A percentile compares a stretch with the other conserved stretches of the same genome.
Evolutionary conservation across 805 yeast species (phyloP).

Genomic region (Vanderwaltozyma polyspora): DNA sequence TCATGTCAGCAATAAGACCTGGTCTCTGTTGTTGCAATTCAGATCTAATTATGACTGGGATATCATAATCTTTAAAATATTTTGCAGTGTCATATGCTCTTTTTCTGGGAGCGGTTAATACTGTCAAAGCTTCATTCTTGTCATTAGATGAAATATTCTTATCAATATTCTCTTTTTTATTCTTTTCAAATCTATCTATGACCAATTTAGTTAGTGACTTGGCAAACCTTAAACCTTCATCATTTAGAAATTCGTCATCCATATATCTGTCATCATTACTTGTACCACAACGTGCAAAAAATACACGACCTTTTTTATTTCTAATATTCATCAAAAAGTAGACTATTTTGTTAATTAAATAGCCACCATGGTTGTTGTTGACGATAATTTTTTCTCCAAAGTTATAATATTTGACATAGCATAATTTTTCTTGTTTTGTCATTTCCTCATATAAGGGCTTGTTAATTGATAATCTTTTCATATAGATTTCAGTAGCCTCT

Average conservation of each 20-base stretch:
- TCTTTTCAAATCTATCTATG: slow-evolving; percentile 22
- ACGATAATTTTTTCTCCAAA: slow-evolving; percentile 79
- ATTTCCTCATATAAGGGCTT: slow-evolving; percentile 65
- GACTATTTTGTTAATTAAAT: slow-evolving; percentile 80
- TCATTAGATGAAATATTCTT: background rate
- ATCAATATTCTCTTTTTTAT: background rate
- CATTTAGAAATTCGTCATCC: slow-evolving; percentile 73
- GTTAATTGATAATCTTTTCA: slow-evolving; percentile 56
- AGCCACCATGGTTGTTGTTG: slow-evolving; percentile 75
- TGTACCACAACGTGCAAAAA: slow-evolving; percentile 73
- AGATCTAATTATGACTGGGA: slow-evolving; percentile 61
- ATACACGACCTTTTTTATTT: slow-evolving; percentile 80
- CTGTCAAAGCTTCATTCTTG: slow-evolving; percentile 25
- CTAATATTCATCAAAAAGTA: slow-evolving; percentile 86
- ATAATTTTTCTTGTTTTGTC: slow-evolving; percentile 43
- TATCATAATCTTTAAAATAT: slow-evolving; percentile 50
- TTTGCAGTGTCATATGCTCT: slow-evolving; percentile 74
- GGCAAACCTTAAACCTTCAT: slow-evolving; percentile 62
- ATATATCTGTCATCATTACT: slow-evolving; percentile 41
- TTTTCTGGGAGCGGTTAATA: slow-evolving; percentile 91
- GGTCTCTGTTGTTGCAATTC: slow-evolving; percentile 84
- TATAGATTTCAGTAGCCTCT: slow-evolving; percentile 67
- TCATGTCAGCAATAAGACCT: slow-evolving; percentile 68
- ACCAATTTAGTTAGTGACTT: slow-evolving; percentile 50
- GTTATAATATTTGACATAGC: slow-evolving; percentile 77